Evolutionary conservation across 208 protist species (phyloP), one percentile per base, ranked within the genome.

Genomic region (Wallacemonas rigidus): DNA sequence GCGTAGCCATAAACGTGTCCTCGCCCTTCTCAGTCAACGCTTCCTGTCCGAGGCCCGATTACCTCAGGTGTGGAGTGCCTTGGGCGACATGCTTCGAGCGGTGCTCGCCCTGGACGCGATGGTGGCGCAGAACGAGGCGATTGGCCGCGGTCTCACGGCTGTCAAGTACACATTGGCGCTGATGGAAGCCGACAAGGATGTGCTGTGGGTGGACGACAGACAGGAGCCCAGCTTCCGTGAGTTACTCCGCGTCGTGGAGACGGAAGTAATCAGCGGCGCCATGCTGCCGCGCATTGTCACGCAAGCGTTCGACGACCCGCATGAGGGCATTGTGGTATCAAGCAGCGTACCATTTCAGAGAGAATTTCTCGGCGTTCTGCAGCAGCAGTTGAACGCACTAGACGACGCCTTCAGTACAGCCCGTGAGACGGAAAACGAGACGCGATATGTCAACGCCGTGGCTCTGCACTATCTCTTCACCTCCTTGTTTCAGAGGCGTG

Each of bases 71-170:
- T 98, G 92, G 85, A 71, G 84, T 55, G 55, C 76, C 40, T 57
- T 98, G n/a, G 74, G 63, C 1, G 85, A 94, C 8, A 43, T 96
- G 41, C 78, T 98, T 3, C 75, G 60, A 0, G 80, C 91, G 3
- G 76, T 98, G 35, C 82, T 97, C 51, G 81, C 79, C 47, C 70
- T 98, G 5, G 96, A 98, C 64, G 79, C 90, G 51, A 80, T 98
- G 1, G 75, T 98, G 38, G 63, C 71, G 17, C 80, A 88, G 55
- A 95, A 96, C 69, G 55, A 83, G 26, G 78, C 77, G 4, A 67
- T 98, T 36, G 43, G 56, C 2, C 76, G 87, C 4, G 85, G 86
- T 43, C 81, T 92, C 51, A 71, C 80, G 63, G 64, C 62, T 26
- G 76, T 77, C 69, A 69, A 80, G 48, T 54, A 76, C 15, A 6